Evolutionary conservation across 768 basidiomycete species (phyloP).

Genomic region (Auriculariales sp.): DNA sequence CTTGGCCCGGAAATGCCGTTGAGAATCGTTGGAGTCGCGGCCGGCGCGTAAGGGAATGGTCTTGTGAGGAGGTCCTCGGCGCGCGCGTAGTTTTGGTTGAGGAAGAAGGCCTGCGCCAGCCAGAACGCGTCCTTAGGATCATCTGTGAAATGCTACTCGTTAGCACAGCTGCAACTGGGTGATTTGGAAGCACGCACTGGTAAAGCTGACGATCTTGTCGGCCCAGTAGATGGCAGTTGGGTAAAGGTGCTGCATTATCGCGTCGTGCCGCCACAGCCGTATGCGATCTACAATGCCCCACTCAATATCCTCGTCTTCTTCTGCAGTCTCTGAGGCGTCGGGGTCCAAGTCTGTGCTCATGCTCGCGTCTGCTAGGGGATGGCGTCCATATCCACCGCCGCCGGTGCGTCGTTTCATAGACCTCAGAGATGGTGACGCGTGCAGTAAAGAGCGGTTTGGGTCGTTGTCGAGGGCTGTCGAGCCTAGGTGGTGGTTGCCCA

Average conservation of each 20-base stretch:
- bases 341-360: constrained; percentile 48
- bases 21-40: constrained; percentile 15
- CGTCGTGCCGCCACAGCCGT: constrained; percentile 94
- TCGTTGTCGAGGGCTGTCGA: constrained; percentile 40
- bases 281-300: constrained; percentile 91
- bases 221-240: constrained; percentile 98
- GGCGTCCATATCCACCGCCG: constrained; percentile 13
- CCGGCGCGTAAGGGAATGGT: constrained; percentile 52
- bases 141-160: constrained; percentile 28
- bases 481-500: constrained; percentile 44
- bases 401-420: constrained; percentile 18
- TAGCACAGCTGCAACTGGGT: background rate
- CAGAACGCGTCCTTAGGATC: constrained; percentile 98
- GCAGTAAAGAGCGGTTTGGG: constrained; percentile 67
- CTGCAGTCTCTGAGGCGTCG: constrained; percentile 43
- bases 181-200: constrained; percentile 40
- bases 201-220: constrained; percentile 92
- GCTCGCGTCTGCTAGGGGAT: constrained; percentile 68
- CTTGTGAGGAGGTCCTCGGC: constrained; percentile 83
- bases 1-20: background rate
- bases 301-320: constrained; percentile 30
- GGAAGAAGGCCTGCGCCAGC: constrained; percentile 95
- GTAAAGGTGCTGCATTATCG: constrained; percentile 95
- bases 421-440: constrained; percentile 56
- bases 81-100: constrained; percentile 88